Conservation (phyloP, 2,329 filamentous ascomycete species). For the Cladosporium colombiae region DNA sequence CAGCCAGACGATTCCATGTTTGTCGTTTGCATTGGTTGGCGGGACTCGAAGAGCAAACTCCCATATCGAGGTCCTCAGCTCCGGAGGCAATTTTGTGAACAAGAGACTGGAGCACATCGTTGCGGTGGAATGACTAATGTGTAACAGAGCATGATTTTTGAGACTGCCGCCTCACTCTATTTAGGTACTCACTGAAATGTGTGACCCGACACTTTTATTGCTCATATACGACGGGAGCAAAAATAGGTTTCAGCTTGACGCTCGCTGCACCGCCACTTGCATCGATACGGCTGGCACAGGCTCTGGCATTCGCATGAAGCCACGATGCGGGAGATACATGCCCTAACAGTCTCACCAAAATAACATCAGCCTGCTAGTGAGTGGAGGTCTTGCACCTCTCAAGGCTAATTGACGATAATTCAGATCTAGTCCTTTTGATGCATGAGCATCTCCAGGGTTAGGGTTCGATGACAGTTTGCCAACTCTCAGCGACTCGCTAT, state of each 20-base stretch:
- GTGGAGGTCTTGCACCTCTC: neutral
- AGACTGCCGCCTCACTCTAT: neutral
- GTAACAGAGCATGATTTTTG: neutral
- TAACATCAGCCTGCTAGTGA: neutral
- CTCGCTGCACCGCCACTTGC: neutral
- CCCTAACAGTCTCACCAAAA: neutral
- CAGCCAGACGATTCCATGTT: neutral
- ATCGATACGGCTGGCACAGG: neutral
- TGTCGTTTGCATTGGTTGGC: neutral
- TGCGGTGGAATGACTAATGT: neutral
- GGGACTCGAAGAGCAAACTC: neutral
- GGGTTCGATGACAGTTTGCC: neutral
- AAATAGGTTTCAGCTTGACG: slow-evolving; percentile 2
- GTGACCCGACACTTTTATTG: neutral
- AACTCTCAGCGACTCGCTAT: neutral
- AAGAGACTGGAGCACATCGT: neutral
- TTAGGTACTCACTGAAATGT: neutral
- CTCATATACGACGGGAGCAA: neutral
- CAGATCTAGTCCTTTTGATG: too few species aligned
- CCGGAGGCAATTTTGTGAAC: neutral
- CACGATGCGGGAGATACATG: neutral
- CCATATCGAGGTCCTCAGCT: neutral
- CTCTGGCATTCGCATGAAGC: neutral
- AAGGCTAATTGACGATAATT: neutral
- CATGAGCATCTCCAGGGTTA: neutral